These are phyloP conservation scores for Corrigiola litoralis DNA, from an alignment of 179 eudicot species.

Conservation along the genomic window DNA sequence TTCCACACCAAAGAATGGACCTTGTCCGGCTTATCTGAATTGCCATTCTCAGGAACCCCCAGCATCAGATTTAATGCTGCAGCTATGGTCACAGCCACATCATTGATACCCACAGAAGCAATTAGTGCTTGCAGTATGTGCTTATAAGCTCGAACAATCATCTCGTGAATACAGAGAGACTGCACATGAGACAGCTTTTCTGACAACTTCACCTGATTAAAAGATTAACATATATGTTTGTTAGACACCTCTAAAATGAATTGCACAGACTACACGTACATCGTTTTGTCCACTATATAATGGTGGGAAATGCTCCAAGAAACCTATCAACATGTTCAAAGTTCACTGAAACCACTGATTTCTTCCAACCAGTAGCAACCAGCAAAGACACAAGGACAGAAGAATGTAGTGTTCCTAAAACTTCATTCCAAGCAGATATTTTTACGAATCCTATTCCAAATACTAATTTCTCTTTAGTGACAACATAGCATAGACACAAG, in stretches of 20 bases:
- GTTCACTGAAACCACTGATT: background rate
- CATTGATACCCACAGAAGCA: constrained; percentile 60
- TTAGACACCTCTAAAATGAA: constrained; percentile 2
- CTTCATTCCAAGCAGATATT: background rate
- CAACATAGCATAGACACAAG: background rate
- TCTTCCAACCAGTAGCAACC: background rate
- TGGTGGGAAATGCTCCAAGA: background rate
- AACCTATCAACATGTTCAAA: no score
- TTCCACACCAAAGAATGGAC: constrained; percentile 63
- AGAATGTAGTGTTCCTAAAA: background rate
- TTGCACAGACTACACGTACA: background rate
- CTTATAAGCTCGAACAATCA: constrained; percentile 98
- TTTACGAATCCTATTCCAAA: background rate
- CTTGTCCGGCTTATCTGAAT: constrained; percentile 35
- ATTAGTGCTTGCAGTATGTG: constrained; percentile 94
- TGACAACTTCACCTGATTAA: constrained; percentile 86
- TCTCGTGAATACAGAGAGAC: constrained; percentile 97
- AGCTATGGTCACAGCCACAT: constrained; percentile 73
- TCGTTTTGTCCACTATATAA: background rate
- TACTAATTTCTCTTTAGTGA: background rate
- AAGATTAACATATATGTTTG: constrained; percentile 11
- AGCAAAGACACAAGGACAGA: background rate
- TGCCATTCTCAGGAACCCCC: constrained; percentile 54
- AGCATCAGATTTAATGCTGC: constrained; percentile 85
- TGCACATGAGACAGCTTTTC: constrained; percentile 98